Conservation (phyloP, 2,329 filamentous ascomycete genomes). For the Apiospora aurea region DNA sequence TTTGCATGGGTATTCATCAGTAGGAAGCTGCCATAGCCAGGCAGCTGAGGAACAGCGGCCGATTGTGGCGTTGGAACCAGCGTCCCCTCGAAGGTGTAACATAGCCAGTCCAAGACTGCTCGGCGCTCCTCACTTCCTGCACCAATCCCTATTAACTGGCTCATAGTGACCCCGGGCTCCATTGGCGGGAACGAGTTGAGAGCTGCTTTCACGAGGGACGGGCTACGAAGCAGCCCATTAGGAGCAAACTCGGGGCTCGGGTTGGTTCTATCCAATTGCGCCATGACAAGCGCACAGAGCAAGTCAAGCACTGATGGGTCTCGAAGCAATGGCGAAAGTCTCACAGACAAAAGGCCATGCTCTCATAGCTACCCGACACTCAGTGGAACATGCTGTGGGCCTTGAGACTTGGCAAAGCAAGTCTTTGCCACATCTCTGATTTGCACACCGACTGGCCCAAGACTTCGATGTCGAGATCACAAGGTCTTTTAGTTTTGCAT, state of each 20-base stretch:
- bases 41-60: background rate
- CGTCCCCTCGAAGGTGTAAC: background rate
- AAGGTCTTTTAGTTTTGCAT: background rate
- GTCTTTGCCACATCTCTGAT: background rate
- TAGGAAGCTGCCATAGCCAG: background rate
- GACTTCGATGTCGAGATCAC: background rate
- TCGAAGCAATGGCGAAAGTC: background rate
- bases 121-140: background rate
- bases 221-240: background rate
- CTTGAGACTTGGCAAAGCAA: background rate
- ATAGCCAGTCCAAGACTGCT: background rate
- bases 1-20: background rate
- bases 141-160: background rate
- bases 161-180: background rate
- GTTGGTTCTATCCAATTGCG: background rate
- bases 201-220: background rate
- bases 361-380: background rate
- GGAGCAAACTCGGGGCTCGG: background rate
- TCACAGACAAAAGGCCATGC: background rate
- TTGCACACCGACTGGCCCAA: background rate
- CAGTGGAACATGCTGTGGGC: background rate
- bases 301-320: background rate
- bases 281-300: background rate
- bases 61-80: background rate
- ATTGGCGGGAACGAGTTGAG: background rate